Evolutionary conservation across 257 asterid genomes (phyloP).

Genomic region (Solanum neorickii): DNA sequence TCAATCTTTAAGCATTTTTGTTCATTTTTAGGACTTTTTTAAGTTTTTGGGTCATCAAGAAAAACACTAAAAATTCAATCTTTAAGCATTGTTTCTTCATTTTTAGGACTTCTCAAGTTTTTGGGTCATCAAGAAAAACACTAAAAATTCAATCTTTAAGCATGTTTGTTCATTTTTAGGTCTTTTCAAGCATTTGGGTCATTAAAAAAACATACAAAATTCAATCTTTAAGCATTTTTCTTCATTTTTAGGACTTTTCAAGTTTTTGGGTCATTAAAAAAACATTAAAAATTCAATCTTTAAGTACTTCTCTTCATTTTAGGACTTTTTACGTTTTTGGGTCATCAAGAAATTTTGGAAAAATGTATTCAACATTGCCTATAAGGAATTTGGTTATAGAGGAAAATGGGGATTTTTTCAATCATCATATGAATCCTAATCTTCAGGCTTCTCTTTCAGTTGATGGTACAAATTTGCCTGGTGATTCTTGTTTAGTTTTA

Average conservation of each 20-base stretch:
- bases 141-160: too few relatives aligned
- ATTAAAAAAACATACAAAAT: not conserved
- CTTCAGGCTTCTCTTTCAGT: constrained; percentile 7
- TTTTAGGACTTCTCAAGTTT: too few relatives aligned
- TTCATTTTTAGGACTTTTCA: not conserved
- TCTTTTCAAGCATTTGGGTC: too few relatives aligned
- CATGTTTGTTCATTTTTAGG: too few relatives aligned
- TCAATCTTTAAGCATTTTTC: not conserved
- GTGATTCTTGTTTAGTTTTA: constrained; percentile 52
- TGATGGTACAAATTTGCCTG: constrained; percentile 51
- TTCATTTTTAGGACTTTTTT: not conserved
- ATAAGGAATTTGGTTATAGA: constrained; percentile 26
- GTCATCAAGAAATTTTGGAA: not conserved
- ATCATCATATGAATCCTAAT: constrained; percentile 6
- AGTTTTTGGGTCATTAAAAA: not conserved
- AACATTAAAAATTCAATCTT: too few relatives aligned
- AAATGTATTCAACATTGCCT: constrained; percentile 54
- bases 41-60: not conserved
- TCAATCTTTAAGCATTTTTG: not conserved
- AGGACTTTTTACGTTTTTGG: too few relatives aligned
- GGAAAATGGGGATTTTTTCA: constrained; percentile 21
- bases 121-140: too few relatives aligned
- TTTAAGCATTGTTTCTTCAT: too few relatives aligned
- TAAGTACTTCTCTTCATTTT: accelerated
- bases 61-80: not conserved